Percentiles rank a stretch among this genome's conserved stretches.
Evolutionary conservation across 2,329 filamentous ascomycete species (phyloP).

Genomic region (Xylaria digitata): DNA sequence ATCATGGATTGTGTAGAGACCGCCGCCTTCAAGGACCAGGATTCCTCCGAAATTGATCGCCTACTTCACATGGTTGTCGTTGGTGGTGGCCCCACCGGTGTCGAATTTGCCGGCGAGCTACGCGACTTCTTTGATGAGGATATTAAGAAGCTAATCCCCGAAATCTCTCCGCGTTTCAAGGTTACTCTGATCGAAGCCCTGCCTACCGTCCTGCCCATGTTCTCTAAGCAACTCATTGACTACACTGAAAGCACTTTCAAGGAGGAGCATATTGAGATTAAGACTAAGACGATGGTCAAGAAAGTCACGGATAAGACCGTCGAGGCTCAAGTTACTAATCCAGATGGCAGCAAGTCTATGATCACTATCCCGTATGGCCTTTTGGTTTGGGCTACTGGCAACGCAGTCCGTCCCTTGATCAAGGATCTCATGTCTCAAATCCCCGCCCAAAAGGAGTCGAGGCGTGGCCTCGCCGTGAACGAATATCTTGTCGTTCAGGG

Average conservation of each 20-base stretch:
- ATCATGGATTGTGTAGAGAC: constrained; percentile 99
- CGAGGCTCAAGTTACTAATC: constrained; percentile 84
- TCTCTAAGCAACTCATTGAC: constrained; percentile 98
- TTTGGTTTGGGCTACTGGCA: constrained; percentile 98
- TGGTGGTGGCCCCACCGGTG: constrained; percentile 93
- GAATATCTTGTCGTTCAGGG: constrained; percentile 99
- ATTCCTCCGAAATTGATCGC: constrained; percentile 86
- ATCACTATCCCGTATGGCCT: constrained; percentile 92
- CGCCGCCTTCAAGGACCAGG: constrained; percentile 97
- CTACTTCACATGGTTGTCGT: constrained; percentile 98
- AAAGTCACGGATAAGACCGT: constrained; percentile 93
- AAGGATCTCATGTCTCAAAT: constrained; percentile 93
- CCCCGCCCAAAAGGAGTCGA: constrained; percentile 93
- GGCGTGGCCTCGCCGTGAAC: constrained; percentile 94
- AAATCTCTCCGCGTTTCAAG: constrained; percentile 94
- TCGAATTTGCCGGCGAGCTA: constrained; percentile 97
- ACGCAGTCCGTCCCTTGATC: constrained; percentile 88
- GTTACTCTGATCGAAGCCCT: constrained; percentile 97
- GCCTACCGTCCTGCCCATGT: constrained; percentile 95
- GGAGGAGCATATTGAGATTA: constrained; percentile 97
- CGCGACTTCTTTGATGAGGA: constrained; percentile 99
- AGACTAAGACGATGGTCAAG: constrained; percentile 99
- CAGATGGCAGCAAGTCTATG: constrained; percentile 85
- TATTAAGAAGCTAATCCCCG: constrained; percentile 96
- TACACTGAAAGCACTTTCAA: constrained; percentile 99